Evolutionary conservation across 371 early-diverging fungal genomes (phyloP).

Genomic region (Rhizopus microsporus): DNA sequence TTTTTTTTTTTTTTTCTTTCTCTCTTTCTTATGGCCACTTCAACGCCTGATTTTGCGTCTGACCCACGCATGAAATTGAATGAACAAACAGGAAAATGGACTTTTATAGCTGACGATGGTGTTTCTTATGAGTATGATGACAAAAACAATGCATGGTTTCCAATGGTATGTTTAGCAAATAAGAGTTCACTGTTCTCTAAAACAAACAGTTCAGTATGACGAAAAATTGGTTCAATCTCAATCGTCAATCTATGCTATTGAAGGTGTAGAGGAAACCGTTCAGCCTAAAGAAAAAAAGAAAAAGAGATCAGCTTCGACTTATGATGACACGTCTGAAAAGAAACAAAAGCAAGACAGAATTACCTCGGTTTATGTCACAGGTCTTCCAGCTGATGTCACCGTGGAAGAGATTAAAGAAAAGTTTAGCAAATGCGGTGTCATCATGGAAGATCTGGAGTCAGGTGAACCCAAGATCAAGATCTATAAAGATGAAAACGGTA

Average conservation of each 20-base stretch:
- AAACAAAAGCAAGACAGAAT: conserved; percentile 55
- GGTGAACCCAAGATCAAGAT: conserved; percentile 89
- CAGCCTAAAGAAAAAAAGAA: conserved; percentile 30
- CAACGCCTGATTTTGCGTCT: conserved; percentile 33
- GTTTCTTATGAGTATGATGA: conserved; percentile 83
- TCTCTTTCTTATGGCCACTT: not conserved
- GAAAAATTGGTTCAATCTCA: conserved; percentile 76
- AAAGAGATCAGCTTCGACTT: conserved; percentile 42
- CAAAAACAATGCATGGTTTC: conserved; percentile 85
- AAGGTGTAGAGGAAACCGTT: conserved; percentile 57
- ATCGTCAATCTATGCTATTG: conserved; percentile 76
- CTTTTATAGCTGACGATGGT: conserved; percentile 74
- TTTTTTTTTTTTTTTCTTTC: too few relatives aligned
- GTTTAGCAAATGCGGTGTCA: conserved; percentile 88
- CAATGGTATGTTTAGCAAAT: conserved; percentile 60
- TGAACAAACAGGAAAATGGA: conserved; percentile 73
- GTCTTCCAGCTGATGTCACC: conserved; percentile 82
- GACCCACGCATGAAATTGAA: conserved; percentile 62
- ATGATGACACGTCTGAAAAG: conserved; percentile 32
- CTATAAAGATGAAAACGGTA: conserved; percentile 71
- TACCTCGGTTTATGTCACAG: conserved; percentile 86
- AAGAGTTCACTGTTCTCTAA: not conserved
- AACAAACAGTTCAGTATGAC: conserved; percentile 54
- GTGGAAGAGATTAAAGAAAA: conserved; percentile 74
- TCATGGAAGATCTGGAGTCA: conserved; percentile 81